phyloP scores from a whole-genome alignment of 2,329 filamentous ascomycete species.

The Ceratocystis lukuohia region DNA sequence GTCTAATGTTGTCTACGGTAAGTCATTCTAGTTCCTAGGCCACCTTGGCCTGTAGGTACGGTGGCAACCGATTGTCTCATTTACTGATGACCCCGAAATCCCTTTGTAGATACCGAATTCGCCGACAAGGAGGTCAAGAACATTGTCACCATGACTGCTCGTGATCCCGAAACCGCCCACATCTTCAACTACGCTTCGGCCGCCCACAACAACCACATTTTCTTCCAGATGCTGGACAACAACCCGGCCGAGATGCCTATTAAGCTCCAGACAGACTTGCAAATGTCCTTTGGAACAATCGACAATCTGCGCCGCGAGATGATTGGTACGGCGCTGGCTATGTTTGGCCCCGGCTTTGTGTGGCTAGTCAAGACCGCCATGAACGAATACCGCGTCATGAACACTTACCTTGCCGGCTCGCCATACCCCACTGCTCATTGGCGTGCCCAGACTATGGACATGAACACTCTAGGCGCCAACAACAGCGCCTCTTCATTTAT shows the following conservation, averaged over 20 bases:
- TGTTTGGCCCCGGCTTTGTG: conserved; percentile 96
- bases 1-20: conserved; percentile 61
- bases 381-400: conserved; percentile 52
- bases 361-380: conserved; percentile 63
- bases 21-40: conserved; percentile 23
- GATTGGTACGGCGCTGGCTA: conserved; percentile 64
- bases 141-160: conserved; percentile 62
- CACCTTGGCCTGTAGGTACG: not conserved
- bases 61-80: not conserved
- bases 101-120: conserved; percentile 44
- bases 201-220: conserved; percentile 82
- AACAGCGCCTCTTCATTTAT: conserved; percentile 28
- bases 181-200: conserved; percentile 95
- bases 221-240: conserved; percentile 48
- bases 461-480: conserved; percentile 46
- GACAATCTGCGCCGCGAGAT: conserved; percentile 72
- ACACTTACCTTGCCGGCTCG: conserved; percentile 82
- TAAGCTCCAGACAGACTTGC: conserved; percentile 45
- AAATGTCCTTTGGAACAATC: conserved; percentile 63
- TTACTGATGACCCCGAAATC: conserved; percentile 6
- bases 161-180: conserved; percentile 61
- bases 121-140: conserved; percentile 49
- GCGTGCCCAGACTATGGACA: conserved; percentile 54
- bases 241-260: conserved; percentile 40
- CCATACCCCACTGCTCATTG: conserved; percentile 78